Evolutionary conservation across 352 stramenopile genomes (phyloP), one percentile per base, ranked within the genome.

Genomic region (Elongisporangium undulatum): DNA sequence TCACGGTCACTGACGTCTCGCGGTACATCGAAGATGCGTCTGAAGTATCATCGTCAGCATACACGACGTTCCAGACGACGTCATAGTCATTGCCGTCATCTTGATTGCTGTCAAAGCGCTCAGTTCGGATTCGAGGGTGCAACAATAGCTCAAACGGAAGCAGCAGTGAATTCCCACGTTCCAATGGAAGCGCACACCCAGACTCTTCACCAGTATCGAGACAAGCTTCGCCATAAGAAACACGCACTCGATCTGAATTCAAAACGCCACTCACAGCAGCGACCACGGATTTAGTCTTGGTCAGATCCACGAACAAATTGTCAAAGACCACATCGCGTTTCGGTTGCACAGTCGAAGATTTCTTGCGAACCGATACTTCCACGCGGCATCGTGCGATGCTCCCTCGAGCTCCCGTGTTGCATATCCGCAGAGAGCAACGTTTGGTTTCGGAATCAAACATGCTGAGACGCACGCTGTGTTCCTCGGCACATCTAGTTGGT

Each of bases 371-470:
- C 0, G 59, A 66, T 4, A 77, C 70, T 26, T 68, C 68, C 15
- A 87, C 34, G 23, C 69, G 65, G 59, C 68, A 87, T 41, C 60
- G 24, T 34, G 24, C 24, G 24, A 34, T 75, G 26, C 90, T 87
- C 19, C 54, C 50, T 5, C 59, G 63, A 23, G 75, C 77, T 4
- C 80, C 76, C 17, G 60, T 69, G 59, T 84, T 89, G 49, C 70
- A 75, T 6, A 90, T 61, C 45, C 77, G 64, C 38, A 92, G 51
- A 55, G 77, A 66, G 51, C 66, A 90, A 20, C 63, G 72, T 49
- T 86, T 90, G 15, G 63, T 85, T 60, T 92, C 83, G 29, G 72
- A 86, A 22, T 68, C 61, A 64, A 88, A 90, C 79, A 92, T 89
- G 19, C 72, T 75, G 15, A 90, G 70, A 9, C 68, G 72, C 34